Percentiles rank a stretch among this genome's conserved stretches.
Evolutionary conservation across 345 rosid species (phyloP).

Genomic region (Camelina laxa): DNA sequence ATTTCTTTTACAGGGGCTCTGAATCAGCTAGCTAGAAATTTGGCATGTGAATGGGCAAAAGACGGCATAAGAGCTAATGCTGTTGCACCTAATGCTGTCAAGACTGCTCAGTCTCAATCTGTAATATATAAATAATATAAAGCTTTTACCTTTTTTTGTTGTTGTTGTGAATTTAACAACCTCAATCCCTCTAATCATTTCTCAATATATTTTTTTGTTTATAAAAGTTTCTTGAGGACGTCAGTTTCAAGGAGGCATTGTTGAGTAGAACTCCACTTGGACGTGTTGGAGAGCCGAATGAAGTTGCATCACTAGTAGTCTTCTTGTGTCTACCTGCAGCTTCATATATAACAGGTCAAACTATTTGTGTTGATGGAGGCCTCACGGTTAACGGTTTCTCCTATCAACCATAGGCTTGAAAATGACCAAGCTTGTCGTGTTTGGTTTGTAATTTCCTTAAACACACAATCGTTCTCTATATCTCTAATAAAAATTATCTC

Average conservation of each 20-base stretch:
- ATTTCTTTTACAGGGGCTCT: constrained; percentile 51
- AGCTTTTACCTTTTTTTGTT: background rate
- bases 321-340: constrained; percentile 63
- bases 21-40: constrained; percentile 55
- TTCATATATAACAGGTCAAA: constrained; percentile 63
- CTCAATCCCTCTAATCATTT: background rate
- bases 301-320: constrained; percentile 58
- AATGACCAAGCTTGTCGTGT: background rate
- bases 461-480: background rate
- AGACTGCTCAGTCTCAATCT: constrained; percentile 50
- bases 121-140: background rate
- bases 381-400: constrained; percentile 47
- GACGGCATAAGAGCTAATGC: constrained; percentile 62
- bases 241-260: constrained; percentile 4
- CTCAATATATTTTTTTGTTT: background rate
- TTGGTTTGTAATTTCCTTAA: background rate
- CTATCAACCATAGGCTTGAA: constrained; percentile 33
- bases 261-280: constrained; percentile 49
- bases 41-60: constrained; percentile 78
- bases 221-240: constrained; percentile 16
- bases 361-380: constrained; percentile 59
- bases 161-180: background rate
- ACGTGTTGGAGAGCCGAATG: constrained; percentile 51
- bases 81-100: constrained; percentile 56
- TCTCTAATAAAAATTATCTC: background rate